These are phyloP conservation scores for Trichoderma sp. DNA, from an alignment of 2,329 filamentous ascomycete species.

Conservation along the genomic window DNA sequence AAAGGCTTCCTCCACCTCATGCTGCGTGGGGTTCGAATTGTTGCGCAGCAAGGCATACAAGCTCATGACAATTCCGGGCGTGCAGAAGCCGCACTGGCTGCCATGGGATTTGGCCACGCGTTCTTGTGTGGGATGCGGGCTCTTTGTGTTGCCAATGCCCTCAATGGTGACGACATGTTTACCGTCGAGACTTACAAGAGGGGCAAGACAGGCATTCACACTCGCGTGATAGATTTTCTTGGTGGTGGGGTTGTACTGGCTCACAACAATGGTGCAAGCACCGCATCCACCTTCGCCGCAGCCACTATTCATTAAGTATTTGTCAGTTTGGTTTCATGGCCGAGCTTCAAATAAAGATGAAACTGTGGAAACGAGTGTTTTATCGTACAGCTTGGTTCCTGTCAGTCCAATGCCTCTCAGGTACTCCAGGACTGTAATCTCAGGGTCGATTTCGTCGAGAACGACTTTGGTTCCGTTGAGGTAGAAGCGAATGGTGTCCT, in stretches of 20 bases:
- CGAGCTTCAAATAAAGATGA: background rate
- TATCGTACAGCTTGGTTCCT: slow-evolving; percentile 77
- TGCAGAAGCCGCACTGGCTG: slow-evolving; percentile 93
- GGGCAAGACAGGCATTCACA: slow-evolving; percentile 93
- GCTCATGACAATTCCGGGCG: slow-evolving; percentile 97
- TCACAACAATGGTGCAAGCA: slow-evolving; percentile 93
- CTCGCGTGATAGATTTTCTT: slow-evolving; percentile 93
- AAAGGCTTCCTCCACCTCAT: slow-evolving; percentile 92
- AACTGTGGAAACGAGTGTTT: background rate
- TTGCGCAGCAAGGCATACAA: slow-evolving; percentile 91
- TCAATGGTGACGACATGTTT: slow-evolving; percentile 99
- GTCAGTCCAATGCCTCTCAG: slow-evolving; percentile 89
- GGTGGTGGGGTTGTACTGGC: slow-evolving; percentile 90
- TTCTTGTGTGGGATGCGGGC: slow-evolving; percentile 87
- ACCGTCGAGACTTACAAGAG: slow-evolving; percentile 88
- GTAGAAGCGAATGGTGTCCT: slow-evolving; percentile 89
- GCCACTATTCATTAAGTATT: slow-evolving; percentile 51
- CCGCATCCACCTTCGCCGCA: slow-evolving; percentile 97
- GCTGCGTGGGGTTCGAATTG: slow-evolving; percentile 71
- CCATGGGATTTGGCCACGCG: slow-evolving; percentile 88
- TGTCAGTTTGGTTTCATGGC: slow-evolving; percentile 6
- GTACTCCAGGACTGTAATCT: slow-evolving; percentile 90
- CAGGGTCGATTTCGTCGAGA: slow-evolving; percentile 84
- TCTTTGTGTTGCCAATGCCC: slow-evolving; percentile 86
- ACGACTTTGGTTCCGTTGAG: slow-evolving; percentile 90